These are phyloP conservation scores for Coniella vitis DNA, from an alignment of 2,329 filamentous ascomycete species.

Conservation along the genomic window DNA sequence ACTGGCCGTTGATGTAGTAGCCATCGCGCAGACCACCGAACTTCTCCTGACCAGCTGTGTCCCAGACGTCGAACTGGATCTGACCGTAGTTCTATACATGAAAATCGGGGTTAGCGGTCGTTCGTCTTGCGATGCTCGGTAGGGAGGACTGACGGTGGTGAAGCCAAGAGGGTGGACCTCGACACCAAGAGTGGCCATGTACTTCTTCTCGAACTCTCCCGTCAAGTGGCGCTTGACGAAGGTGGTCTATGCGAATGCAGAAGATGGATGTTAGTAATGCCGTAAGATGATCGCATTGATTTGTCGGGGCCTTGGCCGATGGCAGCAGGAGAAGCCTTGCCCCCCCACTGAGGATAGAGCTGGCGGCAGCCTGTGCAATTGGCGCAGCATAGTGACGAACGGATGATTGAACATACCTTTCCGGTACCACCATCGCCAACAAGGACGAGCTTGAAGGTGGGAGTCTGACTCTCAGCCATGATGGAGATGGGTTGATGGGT, in stretches of 20 bases:
- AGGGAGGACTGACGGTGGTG: slow-evolving; percentile 70
- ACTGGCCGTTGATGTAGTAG: slow-evolving; percentile 99
- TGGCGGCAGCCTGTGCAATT: slow-evolving; percentile 10
- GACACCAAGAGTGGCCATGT: slow-evolving; percentile 98
- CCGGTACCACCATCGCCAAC: slow-evolving; percentile 98
- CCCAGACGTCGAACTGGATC: slow-evolving; percentile 99
- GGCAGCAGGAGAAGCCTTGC: slow-evolving; percentile 4
- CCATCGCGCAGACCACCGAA: slow-evolving; percentile 98
- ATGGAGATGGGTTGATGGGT: slow-evolving; percentile 27
- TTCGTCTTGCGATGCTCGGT: slow-evolving; percentile 19
- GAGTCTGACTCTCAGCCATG: slow-evolving; percentile 58
- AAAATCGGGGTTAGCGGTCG: slow-evolving; percentile 8
- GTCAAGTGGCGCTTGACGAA: slow-evolving; percentile 99
- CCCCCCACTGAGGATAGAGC: slow-evolving; percentile 9
- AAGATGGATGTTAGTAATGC: slow-evolving; percentile 10
- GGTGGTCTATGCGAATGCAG: slow-evolving; percentile 65
- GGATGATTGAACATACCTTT: slow-evolving; percentile 63
- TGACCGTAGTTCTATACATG: slow-evolving; percentile 72
- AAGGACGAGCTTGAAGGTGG: slow-evolving; percentile 99
- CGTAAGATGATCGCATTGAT: slow-evolving; percentile 6
- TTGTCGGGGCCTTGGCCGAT: slow-evolving; percentile 16
- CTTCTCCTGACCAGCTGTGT: slow-evolving; percentile 98
- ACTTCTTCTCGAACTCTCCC: slow-evolving; percentile 99
- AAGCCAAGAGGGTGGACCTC: slow-evolving; percentile 98
- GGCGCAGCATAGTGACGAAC: slow-evolving; percentile 16